phyloP scores from a whole-genome alignment of 2,329 filamentous ascomycete species.

The Cercospora zeina region DNA sequence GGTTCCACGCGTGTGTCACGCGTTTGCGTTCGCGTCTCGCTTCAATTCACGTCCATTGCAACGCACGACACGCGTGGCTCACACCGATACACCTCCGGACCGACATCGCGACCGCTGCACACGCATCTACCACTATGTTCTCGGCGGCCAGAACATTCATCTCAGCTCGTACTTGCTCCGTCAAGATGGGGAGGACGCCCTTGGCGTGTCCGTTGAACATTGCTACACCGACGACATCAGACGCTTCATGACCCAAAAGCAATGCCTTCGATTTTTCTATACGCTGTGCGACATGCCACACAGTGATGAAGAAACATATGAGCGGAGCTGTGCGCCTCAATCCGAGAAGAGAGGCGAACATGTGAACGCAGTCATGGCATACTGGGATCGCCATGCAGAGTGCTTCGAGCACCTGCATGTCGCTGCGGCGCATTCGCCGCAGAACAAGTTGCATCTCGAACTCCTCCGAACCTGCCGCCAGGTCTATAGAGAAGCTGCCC shows the following conservation, averaged over 20 bases:
- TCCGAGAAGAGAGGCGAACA: background rate
- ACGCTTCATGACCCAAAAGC: background rate
- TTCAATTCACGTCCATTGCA: background rate
- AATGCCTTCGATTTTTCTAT: background rate
- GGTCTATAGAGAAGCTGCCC: background rate
- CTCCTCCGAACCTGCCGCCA: constrained; percentile 4
- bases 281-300: background rate
- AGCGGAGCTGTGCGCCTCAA: background rate
- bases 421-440: too few species aligned
- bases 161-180: background rate
- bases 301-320: background rate
- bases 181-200: background rate
- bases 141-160: constrained; percentile 1
- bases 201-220: background rate
- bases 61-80: too few species aligned
- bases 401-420: background rate
- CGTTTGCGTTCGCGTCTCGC: background rate
- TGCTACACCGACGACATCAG: background rate
- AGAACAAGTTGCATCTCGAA: background rate
- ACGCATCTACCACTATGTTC: background rate
- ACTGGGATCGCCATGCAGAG: background rate
- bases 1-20: background rate
- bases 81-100: too few species aligned
- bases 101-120: background rate
- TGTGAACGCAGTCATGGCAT: background rate